Conservation (phyloP, 2,329 filamentous ascomycete genomes). For the Monosporascus sp. region DNA sequence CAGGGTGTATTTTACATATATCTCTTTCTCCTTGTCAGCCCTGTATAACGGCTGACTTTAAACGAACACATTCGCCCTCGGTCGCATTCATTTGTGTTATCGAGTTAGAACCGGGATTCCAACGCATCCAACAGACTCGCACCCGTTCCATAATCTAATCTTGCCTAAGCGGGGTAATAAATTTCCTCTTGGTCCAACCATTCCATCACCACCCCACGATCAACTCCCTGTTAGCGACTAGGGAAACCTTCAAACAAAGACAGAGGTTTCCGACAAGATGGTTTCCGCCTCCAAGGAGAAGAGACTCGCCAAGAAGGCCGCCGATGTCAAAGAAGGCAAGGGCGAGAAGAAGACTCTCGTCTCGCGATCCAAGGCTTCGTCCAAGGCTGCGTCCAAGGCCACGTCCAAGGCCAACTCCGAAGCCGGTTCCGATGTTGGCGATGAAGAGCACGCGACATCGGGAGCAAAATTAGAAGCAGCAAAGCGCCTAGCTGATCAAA, state of each 20-base stretch:
- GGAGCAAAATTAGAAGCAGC: constrained; percentile 73
- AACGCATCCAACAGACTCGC: no score
- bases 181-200: neutral
- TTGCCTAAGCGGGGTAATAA: neutral
- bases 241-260: constrained; percentile 8
- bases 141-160: neutral
- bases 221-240: neutral
- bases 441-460: constrained; percentile 66
- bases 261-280: constrained; percentile 41
- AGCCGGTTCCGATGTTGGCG: constrained; percentile 64
- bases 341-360: constrained; percentile 72
- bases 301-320: constrained; percentile 66
- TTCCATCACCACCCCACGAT: neutral
- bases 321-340: constrained; percentile 68
- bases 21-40: neutral
- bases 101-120: neutral
- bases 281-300: constrained; percentile 67
- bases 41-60: neutral
- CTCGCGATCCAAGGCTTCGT: constrained; percentile 59
- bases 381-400: constrained; percentile 62
- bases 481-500: constrained; percentile 82
- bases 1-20: no score
- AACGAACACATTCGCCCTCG: neutral
- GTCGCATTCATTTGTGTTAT: neutral
- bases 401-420: constrained; percentile 63